Evolutionary conservation across 73 alveolate genomes (phyloP).

Genomic region (Paramecium sexaurelia): DNA sequence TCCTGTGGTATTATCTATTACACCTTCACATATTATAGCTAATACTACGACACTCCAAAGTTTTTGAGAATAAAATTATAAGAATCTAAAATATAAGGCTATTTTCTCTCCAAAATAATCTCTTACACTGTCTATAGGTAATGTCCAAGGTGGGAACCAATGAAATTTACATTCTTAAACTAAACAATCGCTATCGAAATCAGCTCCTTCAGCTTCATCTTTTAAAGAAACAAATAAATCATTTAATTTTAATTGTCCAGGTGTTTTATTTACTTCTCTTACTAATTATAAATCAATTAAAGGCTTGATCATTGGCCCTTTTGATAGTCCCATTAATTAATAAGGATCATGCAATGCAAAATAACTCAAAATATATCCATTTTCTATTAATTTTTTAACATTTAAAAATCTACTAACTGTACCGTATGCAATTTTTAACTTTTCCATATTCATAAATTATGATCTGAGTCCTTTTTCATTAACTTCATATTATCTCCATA

Average conservation of each 20-base stretch:
- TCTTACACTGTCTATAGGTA: conserved; percentile 58
- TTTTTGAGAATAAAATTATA: conserved; percentile 17
- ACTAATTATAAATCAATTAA: conserved; percentile 50
- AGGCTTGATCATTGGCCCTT: conserved; percentile 53
- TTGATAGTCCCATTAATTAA: conserved; percentile 44
- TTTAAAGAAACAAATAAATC: conserved; percentile 43
- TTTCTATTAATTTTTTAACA: conserved; percentile 36
- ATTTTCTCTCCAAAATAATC: conserved; percentile 69
- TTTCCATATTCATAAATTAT: conserved; percentile 65
- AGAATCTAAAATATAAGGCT: conserved; percentile 51
- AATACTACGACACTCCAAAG: conserved; percentile 40
- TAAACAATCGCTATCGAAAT: conserved; percentile 64
- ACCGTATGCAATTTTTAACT: conserved; percentile 43
- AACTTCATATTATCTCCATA: conserved; percentile 69
- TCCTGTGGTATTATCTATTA: conserved; percentile 52
- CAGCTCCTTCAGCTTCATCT: conserved; percentile 69
- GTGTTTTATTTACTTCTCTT: neutral
- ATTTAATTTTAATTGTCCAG: conserved; percentile 29
- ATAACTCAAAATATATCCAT: neutral
- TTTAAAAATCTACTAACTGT: conserved; percentile 13
- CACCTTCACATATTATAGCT: conserved; percentile 32
- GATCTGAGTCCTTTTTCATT: conserved; percentile 65
- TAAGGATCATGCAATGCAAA: conserved; percentile 69
- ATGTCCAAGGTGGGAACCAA: conserved; percentile 42
- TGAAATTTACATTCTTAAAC: conserved; percentile 43